Evolutionary conservation across 331 rosid species (phyloP).

Genomic region (Rosa hybrid): DNA sequence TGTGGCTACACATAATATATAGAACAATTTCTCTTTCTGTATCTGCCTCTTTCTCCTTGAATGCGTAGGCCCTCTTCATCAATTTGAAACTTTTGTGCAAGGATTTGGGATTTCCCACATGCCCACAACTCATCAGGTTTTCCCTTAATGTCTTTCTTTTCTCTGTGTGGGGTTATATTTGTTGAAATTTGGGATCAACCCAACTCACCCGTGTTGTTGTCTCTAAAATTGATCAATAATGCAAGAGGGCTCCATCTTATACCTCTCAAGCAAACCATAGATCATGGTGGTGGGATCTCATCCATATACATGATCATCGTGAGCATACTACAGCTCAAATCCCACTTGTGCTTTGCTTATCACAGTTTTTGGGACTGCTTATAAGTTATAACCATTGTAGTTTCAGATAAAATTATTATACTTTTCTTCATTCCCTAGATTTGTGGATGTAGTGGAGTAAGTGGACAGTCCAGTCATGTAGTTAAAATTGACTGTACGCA

Average conservation of each 20-base stretch:
- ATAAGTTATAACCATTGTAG: not conserved
- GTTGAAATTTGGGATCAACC: constrained; percentile 26
- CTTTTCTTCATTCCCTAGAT: not conserved
- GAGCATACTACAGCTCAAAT: constrained; percentile 21
- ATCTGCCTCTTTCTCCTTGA: constrained; percentile 2
- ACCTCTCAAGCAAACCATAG: constrained; percentile 12
- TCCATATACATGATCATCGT: not conserved
- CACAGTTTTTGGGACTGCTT: constrained; percentile 7
- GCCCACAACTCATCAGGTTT: constrained; percentile 22
- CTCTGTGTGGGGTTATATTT: not conserved
- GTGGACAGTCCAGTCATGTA: not conserved
- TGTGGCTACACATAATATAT: not conserved
- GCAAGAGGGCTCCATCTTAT: constrained; percentile 31
- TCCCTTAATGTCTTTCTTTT: not conserved
- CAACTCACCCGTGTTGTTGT: constrained; percentile 48
- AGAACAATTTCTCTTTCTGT: constrained; percentile 15
- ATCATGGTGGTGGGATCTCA: constrained; percentile 28
- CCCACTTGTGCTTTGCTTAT: constrained; percentile 19
- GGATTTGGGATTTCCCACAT: constrained; percentile 28
- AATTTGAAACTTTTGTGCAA: not conserved
- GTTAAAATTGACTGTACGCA: constrained; percentile 14
- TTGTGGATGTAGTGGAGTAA: not conserved
- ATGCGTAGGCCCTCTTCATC: constrained; percentile 15
- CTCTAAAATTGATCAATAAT: constrained; percentile 13
- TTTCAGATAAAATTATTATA: not conserved